Conservation (phyloP, 1,284 basidiomycete species). For the Ustilago hordei region DNA sequence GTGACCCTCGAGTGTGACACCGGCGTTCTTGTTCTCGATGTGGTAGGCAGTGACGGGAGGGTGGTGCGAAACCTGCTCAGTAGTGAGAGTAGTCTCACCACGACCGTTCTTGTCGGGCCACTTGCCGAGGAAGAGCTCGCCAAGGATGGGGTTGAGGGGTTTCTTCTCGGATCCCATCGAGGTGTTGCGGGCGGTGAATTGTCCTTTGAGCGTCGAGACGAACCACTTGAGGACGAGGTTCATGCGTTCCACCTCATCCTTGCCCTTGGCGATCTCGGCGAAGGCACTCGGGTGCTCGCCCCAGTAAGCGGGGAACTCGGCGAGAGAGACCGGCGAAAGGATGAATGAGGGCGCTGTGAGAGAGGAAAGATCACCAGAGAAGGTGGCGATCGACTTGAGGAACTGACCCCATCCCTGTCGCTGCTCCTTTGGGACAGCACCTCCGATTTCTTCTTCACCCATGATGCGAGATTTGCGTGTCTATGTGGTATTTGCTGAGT, state of each 20-base stretch:
- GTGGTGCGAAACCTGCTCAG: conserved; percentile 83
- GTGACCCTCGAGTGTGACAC: conserved; percentile 85
- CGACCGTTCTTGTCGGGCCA: conserved; percentile 87
- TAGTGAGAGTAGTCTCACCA: conserved; percentile 84
- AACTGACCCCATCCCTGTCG: conserved; percentile 65
- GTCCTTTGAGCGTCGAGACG: conserved; percentile 83
- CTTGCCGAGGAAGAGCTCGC: conserved; percentile 86
- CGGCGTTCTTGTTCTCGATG: conserved; percentile 85
- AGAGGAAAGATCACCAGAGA: conserved; percentile 84
- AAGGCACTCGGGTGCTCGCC: conserved; percentile 68
- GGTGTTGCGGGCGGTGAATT: conserved; percentile 78
- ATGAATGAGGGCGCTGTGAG: conserved; percentile 85
- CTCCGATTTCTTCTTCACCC: conserved; percentile 58
- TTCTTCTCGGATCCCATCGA: conserved; percentile 90
- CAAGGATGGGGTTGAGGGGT: conserved; percentile 94
- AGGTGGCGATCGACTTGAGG: conserved; percentile 67
- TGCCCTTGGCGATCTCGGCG: conserved; percentile 57
- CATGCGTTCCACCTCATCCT: conserved; percentile 68
- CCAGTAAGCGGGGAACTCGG: conserved; percentile 69
- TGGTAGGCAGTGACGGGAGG: conserved; percentile 74
- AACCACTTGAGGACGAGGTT: conserved; percentile 67
- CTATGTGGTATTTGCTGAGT: conserved; percentile 1
- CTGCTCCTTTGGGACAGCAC: conserved; percentile 58
- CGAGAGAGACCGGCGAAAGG: conserved; percentile 70
- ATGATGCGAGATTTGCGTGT: conserved; percentile 25